These are phyloP conservation scores for Paraphysoderma sedebokerense DNA, from an alignment of 371 early-diverging fungal genomes.

Conservation along the genomic window DNA sequence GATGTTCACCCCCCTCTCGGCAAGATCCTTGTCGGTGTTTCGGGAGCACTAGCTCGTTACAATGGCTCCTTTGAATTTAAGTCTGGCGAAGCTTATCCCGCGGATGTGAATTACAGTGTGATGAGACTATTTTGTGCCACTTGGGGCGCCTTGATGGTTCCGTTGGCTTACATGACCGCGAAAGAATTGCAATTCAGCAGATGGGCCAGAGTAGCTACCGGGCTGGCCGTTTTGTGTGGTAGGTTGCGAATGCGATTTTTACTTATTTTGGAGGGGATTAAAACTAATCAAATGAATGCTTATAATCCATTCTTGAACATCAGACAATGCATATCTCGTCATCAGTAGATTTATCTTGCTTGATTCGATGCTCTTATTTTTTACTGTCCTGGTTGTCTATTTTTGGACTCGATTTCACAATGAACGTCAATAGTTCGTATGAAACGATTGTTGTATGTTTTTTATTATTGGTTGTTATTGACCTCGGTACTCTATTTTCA, in stretches of 20 bases:
- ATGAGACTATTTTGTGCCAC: constrained; percentile 87
- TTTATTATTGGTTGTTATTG: not conserved
- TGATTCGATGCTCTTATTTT: constrained; percentile 93
- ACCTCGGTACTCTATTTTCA: not conserved
- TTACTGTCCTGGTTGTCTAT: constrained; percentile 71
- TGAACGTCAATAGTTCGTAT: constrained; percentile 38
- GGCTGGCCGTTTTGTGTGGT: constrained; percentile 65
- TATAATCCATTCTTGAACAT: not conserved
- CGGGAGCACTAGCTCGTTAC: constrained; percentile 79
- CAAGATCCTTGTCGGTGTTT: constrained; percentile 91
- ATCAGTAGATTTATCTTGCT: constrained; percentile 94
- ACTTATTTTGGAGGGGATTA: not conserved
- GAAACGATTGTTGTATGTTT: constrained; percentile 2
- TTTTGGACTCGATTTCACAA: constrained; percentile 58
- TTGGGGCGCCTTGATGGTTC: constrained; percentile 87
- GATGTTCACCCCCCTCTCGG: constrained; percentile 99
- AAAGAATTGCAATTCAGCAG: constrained; percentile 50
- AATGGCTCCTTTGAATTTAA: constrained; percentile 81
- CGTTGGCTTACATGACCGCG: constrained; percentile 84
- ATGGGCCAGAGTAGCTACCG: constrained; percentile 47
- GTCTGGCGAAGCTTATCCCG: constrained; percentile 74
- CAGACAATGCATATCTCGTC: constrained; percentile 67
- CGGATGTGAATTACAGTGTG: constrained; percentile 60
- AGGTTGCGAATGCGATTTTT: constrained; percentile 1
- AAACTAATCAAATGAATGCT: not conserved